Evolutionary conservation across 495 filamentous ascomycete species (phyloP).

Genomic region (Aspergillus cavernicola): DNA sequence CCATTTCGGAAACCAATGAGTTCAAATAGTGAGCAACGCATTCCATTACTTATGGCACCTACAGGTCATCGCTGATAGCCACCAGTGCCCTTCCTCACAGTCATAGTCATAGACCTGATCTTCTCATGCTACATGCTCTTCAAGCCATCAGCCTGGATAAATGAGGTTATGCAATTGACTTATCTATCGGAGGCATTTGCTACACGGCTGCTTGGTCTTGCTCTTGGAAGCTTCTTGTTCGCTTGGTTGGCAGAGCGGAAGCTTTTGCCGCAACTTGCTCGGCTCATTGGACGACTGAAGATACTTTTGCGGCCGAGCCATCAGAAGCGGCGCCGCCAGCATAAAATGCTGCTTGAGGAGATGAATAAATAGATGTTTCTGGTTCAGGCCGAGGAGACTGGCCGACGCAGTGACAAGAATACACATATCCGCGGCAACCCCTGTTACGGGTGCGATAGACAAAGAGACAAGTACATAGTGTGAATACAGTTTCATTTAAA

Average conservation of each 20-base stretch:
- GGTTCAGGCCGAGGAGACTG: not conserved
- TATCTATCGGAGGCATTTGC: conserved; percentile 67
- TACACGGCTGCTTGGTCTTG: conserved; percentile 63
- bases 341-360: conserved; percentile 74
- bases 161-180: conserved; percentile 80
- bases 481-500: not conserved
- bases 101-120: conserved; percentile 61
- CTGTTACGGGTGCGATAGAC: not conserved
- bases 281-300: conserved; percentile 57
- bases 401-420: not conserved
- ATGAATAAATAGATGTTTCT: conserved; percentile 42
- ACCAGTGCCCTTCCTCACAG: conserved; percentile 75
- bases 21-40: conserved; percentile 64
- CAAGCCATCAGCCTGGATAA: conserved; percentile 63
- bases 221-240: conserved; percentile 58
- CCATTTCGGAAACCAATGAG: conserved; percentile 82
- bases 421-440: not conserved
- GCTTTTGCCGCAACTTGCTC: conserved; percentile 68
- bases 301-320: conserved; percentile 49
- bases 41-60: not conserved
- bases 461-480: not conserved
- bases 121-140: conserved; percentile 76
- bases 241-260: conserved; percentile 69
- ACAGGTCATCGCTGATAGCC: conserved; percentile 13
- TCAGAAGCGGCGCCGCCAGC: conserved; percentile 77